Base-by-base conservation (phyloP, 805 yeast species). In the Candida sithepensis region DNA sequence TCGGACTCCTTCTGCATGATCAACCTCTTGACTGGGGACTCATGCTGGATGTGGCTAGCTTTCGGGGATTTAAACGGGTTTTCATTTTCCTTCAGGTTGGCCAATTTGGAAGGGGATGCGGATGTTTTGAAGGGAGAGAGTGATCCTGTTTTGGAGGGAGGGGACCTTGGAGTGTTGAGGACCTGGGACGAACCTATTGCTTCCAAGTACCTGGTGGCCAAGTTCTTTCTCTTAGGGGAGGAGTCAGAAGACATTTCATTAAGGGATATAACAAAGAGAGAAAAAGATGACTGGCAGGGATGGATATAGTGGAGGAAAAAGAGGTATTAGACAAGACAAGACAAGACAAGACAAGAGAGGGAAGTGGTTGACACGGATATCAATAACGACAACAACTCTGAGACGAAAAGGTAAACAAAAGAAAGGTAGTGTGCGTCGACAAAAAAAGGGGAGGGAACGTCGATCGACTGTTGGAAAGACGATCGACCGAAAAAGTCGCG, bases 1-100 rank as follows among this genome's bases (percentile, higher is more conserved):
- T 62, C 70, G 36, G 48, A 52, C 46, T 68, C 72, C 44, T 61
- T 67, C 40, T 60, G 65, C 40, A 58, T 51, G 39, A 68, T 66
- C 47, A 67, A 47, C 34, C 63, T 57, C 39, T 64, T 64, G 3
- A 68, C 70, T 2, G 72, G 67, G 0, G 68, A 62, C 2, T 48
- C 53, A 13, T 26, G 19, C 45, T 49, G 28, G 28, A 10, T 14
- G 43, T 22, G n/a, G 43, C 45, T 10, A 39, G 42, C 24, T n/a
- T 47, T 46, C 9, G 44, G 44, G 12, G 58, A 50, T 21, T 53
- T 58, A 43, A 57, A 56, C 2, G 64, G 64, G 16, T 55, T 58
- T 36, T 58, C 59, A 41, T 58, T 60, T 41, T 58, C 64, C 30
- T 60, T 60, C 45, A 56, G 36, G 30, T 56, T 56, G 16, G 57